phyloP scores from a whole-genome alignment of 108 stramenopile genomes.

The Mayamaea pseudoterrestris region DNA sequence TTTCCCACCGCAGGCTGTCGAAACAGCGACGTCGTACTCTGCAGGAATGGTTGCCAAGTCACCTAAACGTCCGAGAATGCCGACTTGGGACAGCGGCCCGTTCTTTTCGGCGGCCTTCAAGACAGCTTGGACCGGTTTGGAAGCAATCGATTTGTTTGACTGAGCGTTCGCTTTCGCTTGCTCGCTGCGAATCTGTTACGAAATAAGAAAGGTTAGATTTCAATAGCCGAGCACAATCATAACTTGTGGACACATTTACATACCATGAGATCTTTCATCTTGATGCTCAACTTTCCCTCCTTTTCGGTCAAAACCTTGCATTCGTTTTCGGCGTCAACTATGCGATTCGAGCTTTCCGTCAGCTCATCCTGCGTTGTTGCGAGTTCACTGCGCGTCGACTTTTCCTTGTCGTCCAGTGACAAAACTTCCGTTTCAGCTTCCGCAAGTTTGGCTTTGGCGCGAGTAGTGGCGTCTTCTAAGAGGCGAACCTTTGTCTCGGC shows the following conservation, averaged over 20 bases:
- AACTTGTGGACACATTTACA: slow-evolving; percentile 12
- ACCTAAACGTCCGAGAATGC: slow-evolving; percentile 92
- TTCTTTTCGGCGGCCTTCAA: slow-evolving; percentile 76
- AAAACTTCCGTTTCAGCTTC: slow-evolving; percentile 66
- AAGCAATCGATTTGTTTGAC: slow-evolving; percentile 31
- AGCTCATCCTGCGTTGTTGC: slow-evolving; percentile 29
- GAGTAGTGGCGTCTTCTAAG: slow-evolving; percentile 57
- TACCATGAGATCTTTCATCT: slow-evolving; percentile 45
- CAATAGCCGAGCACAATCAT: background rate
- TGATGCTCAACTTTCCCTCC: slow-evolving; percentile 39
- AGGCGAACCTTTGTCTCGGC: slow-evolving; percentile 75
- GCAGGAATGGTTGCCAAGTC: slow-evolving; percentile 85
- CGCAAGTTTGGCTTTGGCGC: slow-evolving; percentile 60
- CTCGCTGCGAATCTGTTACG: slow-evolving; percentile 47
- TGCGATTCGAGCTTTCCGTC: slow-evolving; percentile 27
- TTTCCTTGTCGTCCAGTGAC: slow-evolving; percentile 42
- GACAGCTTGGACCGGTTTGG: slow-evolving; percentile 64
- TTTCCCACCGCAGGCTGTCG: slow-evolving; percentile 88
- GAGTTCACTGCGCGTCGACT: slow-evolving; percentile 34
- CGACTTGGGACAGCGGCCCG: slow-evolving; percentile 68
- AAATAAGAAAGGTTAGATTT: background rate
- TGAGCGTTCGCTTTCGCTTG: slow-evolving; percentile 64
- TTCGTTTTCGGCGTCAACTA: slow-evolving; percentile 40
- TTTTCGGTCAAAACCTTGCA: slow-evolving; percentile 25
- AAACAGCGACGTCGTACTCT: slow-evolving; percentile 94